Percentiles rank a stretch among this genome's conserved stretches.
Conservation (phyloP, 2,329 filamentous ascomycete species). For the Scortechinia acanthostroma region DNA sequence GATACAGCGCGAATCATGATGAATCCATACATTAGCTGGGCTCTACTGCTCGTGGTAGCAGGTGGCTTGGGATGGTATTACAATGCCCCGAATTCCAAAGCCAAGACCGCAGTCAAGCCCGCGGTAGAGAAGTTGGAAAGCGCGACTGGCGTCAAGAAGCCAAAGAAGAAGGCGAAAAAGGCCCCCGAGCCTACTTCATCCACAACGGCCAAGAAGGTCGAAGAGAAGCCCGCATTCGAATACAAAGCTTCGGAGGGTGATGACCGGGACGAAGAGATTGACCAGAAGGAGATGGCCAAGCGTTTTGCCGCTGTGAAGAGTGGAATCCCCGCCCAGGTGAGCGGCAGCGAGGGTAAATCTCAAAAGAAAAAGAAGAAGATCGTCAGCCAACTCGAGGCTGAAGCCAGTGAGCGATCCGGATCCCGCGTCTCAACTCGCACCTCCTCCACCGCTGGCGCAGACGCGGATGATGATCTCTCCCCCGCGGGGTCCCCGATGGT, state of each 20-base stretch:
- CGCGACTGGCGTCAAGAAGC: conserved; percentile 22
- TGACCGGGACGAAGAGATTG: background rate
- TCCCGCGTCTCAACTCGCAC: background rate
- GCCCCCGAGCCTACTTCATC: conserved; percentile 14
- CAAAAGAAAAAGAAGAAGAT: background rate
- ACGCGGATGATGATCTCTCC: conserved; percentile 2
- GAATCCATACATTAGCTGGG: conserved; percentile 33
- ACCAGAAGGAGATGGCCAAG: background rate
- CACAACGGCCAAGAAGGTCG: conserved; percentile 13
- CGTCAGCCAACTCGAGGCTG: background rate
- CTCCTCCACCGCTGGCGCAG: background rate
- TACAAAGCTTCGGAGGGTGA: background rate
- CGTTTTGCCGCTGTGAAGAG: background rate
- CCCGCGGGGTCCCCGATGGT: background rate
- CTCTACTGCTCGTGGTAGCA: conserved; percentile 27
- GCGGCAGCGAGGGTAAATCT: background rate
- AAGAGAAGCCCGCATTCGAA: background rate
- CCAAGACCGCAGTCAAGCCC: conserved; percentile 16
- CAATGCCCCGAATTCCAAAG: conserved; percentile 19
- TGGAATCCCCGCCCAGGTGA: background rate
- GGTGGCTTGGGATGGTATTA: conserved; percentile 30
- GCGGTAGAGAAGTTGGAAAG: conserved; percentile 21
- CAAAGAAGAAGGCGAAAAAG: conserved; percentile 23
- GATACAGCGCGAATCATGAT: no score
- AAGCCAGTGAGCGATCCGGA: background rate